phyloP scores from a whole-genome alignment of 257 asterid species.

The Solanum appendiculatum region DNA sequence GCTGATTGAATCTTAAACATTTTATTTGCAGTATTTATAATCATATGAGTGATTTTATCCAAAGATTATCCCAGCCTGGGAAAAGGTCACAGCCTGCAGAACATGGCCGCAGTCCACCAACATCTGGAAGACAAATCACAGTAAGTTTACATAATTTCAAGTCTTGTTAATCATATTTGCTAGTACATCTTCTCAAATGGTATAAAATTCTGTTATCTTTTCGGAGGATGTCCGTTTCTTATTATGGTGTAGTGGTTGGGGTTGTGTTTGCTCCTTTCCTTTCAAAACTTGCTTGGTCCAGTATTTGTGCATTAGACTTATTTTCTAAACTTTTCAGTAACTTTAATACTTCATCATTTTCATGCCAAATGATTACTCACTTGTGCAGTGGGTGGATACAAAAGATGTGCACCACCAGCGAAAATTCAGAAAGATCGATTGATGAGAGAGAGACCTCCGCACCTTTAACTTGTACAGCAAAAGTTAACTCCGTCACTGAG shows the following conservation, averaged over 20 bases:
- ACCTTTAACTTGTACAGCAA: neutral
- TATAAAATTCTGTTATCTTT: neutral
- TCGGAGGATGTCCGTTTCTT: neutral
- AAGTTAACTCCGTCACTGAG: neutral
- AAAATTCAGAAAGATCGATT: neutral
- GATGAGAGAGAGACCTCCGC: neutral
- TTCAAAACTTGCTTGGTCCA: neutral
- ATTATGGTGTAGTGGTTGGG: neutral
- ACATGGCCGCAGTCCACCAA: slow-evolving; percentile 1
- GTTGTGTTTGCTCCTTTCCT: neutral
- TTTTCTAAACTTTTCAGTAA: neutral
- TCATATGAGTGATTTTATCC: slow-evolving; percentile 17
- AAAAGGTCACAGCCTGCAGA: slow-evolving; percentile 6
- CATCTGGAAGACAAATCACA: slow-evolving; percentile 1
- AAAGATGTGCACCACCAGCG: neutral
- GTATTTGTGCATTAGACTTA: neutral
- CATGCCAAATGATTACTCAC: neutral
- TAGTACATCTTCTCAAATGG: neutral
- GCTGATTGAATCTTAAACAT: neutral
- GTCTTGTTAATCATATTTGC: neutral
- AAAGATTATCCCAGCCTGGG: slow-evolving; percentile 11
- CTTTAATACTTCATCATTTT: neutral
- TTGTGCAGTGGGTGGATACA: slow-evolving; percentile 8
- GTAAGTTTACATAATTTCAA: slow-evolving; percentile 6
- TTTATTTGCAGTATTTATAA: slow-evolving; percentile 31